Conservation (phyloP, 441 rosid genomes). For the Viola pubescens region DNA sequence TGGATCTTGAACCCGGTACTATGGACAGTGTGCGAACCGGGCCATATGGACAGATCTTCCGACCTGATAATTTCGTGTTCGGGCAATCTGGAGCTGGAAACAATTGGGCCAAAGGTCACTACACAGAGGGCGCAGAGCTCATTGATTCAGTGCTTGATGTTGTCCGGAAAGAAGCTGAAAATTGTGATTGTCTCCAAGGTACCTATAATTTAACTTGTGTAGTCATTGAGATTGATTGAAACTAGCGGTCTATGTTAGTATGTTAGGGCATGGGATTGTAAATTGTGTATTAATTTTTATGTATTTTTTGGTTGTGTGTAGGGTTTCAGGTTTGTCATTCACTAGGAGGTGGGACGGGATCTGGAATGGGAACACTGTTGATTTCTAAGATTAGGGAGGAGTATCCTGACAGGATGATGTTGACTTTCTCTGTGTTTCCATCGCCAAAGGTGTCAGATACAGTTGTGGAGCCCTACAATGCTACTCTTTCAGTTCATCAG, state of each 20-base stretch:
- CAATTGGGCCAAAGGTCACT: slow-evolving; percentile 16
- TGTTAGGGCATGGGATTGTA: not conserved
- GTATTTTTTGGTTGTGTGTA: not conserved
- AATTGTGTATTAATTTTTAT: not conserved
- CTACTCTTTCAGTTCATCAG: slow-evolving; percentile 40
- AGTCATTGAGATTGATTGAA: too few relatives aligned
- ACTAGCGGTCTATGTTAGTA: not conserved
- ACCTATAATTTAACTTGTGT: too few relatives aligned
- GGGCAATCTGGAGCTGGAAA: slow-evolving; percentile 16
- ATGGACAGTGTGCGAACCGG: slow-evolving; percentile 31
- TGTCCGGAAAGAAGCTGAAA: slow-evolving; percentile 12
- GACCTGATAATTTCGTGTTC: slow-evolving; percentile 22
- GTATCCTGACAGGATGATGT: slow-evolving; percentile 49
- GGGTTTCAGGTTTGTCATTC: slow-evolving; percentile 35
- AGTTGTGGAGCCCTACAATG: slow-evolving; percentile 40
- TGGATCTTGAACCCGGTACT: slow-evolving; percentile 32
- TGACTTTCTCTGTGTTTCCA: slow-evolving; percentile 44
- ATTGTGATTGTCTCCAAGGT: slow-evolving; percentile 18
- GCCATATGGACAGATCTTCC: slow-evolving; percentile 22
- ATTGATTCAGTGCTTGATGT: slow-evolving; percentile 15
- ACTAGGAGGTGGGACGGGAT: slow-evolving; percentile 32
- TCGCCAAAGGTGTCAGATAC: slow-evolving; percentile 48
- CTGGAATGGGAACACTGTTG: slow-evolving; percentile 46
- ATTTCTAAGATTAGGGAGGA: slow-evolving; percentile 44
- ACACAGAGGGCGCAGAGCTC: slow-evolving; percentile 14